Conservation (phyloP, 192 early-diverging fungal genomes). For the Chytriomyces sp. region DNA sequence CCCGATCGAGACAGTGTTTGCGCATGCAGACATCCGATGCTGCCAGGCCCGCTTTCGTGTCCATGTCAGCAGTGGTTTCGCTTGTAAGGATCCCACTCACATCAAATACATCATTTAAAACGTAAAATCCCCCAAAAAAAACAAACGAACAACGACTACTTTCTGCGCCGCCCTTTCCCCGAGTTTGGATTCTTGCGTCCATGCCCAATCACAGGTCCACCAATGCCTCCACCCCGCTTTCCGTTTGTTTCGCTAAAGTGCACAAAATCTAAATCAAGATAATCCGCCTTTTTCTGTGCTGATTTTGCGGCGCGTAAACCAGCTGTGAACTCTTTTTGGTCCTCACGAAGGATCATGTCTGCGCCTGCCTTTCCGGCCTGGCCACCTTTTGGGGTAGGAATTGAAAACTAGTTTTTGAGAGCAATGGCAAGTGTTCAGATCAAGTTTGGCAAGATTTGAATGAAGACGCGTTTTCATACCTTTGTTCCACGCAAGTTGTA, state of each 20-base stretch:
- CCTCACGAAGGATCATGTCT: constrained; percentile 82
- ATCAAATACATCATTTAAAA: too few relatives aligned
- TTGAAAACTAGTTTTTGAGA: constrained; percentile 64
- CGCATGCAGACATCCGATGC: constrained; percentile 22
- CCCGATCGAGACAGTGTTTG: background rate
- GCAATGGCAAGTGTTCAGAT: background rate
- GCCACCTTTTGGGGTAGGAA: constrained; percentile 84
- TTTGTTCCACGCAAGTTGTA: constrained; percentile 88
- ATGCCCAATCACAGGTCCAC: constrained; percentile 45
- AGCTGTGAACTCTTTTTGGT: constrained; percentile 84
- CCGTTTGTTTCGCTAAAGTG: background rate
- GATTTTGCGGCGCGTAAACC: constrained; percentile 33
- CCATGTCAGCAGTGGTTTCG: too few relatives aligned
- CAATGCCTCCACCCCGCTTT: constrained; percentile 20
- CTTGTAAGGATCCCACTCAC: too few relatives aligned
- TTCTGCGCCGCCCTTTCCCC: constrained; percentile 27
- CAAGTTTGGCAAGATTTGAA: background rate
- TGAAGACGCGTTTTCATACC: constrained; percentile 42
- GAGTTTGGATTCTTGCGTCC: constrained; percentile 51
- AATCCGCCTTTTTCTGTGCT: constrained; percentile 25
- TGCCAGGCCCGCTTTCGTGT: background rate
- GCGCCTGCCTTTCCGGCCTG: constrained; percentile 55
- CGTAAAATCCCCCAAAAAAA: background rate
- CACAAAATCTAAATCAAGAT: constrained; percentile 18
- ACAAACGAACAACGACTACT: background rate